Evolutionary conservation across 257 asterid genomes (phyloP), one percentile per base, ranked within the genome.

Genomic region (Petunia axillaris): DNA sequence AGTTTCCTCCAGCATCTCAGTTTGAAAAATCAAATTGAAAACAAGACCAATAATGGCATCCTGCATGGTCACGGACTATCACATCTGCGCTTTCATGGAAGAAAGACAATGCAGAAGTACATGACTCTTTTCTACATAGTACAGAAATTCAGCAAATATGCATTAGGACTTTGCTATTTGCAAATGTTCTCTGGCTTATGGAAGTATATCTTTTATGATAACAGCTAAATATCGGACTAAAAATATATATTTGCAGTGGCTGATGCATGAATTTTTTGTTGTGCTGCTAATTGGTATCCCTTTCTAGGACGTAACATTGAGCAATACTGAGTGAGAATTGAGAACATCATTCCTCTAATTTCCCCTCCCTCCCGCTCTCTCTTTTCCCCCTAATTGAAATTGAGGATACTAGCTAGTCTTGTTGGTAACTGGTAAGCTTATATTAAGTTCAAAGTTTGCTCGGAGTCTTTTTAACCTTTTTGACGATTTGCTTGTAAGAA

Each of bases 121-220:
- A 40, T 65, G 36, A 40, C 74, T 65, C 52, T 39, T 64, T 65
- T 35, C 9, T 64, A 64, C 52, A 13, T 25, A 25, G 25, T 65
- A 35, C 52, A 65, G 74, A 6, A 25, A 25, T 6, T 40, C 74
- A 40, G 36, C 15, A 8, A 65, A 52, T 15, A 44, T 65, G 14
- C 73, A 13, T 0, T 40, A 39, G 48, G 52, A 65, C 14, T 60
- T 71, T 71, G 60, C 43, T 48, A 36, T 71, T 5, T 35, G 59
- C 77, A 48, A 48, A 48, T 3, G 2, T 48, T 71, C 77, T 48
- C 77, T 71, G 60, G 77, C 77, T 70, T 70, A 48, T 35, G 77
- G 37, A 65, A 14, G 39, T 65, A 65, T 40, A 41, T 41, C 14
- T 66, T 66, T 41, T 15, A 66, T 41, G 53, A 66, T 40, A 52